Conservation (phyloP, 2,329 filamentous ascomycete species). For the Pochonia chlamydosporia region DNA sequence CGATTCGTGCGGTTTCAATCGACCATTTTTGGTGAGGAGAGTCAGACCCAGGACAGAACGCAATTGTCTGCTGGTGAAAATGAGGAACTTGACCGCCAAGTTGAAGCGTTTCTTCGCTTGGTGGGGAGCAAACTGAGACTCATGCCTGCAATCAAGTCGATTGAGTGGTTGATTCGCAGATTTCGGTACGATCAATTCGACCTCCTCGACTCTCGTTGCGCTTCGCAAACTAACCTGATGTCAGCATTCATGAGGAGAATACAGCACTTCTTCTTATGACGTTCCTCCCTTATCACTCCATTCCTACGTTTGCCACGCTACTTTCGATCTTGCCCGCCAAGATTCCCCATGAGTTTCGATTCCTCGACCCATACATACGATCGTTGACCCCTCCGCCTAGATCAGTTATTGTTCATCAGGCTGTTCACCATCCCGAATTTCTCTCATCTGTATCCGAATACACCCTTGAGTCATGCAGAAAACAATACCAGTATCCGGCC, state of each 20-base stretch:
- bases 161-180: slow-evolving; percentile 91
- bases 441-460: slow-evolving; percentile 73
- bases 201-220: neutral
- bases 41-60: slow-evolving; percentile 78
- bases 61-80: slow-evolving; percentile 82
- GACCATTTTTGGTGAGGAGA: slow-evolving; percentile 89
- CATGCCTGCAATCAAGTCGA: slow-evolving; percentile 80
- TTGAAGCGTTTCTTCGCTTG: slow-evolving; percentile 79
- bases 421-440: slow-evolving; percentile 71
- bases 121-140: slow-evolving; percentile 72
- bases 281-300: slow-evolving; percentile 88
- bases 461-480: slow-evolving; percentile 66
- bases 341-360: slow-evolving; percentile 71
- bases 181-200: slow-evolving; percentile 64
- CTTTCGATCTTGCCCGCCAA: slow-evolving; percentile 78
- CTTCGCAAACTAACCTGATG: slow-evolving; percentile 6
- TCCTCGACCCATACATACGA: slow-evolving; percentile 79
- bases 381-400: slow-evolving; percentile 72
- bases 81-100: slow-evolving; percentile 66
- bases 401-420: slow-evolving; percentile 76
- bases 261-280: slow-evolving; percentile 71
- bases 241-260: slow-evolving; percentile 86
- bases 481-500: slow-evolving; percentile 67
- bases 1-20: slow-evolving; percentile 70
- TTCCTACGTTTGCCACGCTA: slow-evolving; percentile 77